Conservation (phyloP, 257 asterid species). For the Nicotiana tabacum region DNA sequence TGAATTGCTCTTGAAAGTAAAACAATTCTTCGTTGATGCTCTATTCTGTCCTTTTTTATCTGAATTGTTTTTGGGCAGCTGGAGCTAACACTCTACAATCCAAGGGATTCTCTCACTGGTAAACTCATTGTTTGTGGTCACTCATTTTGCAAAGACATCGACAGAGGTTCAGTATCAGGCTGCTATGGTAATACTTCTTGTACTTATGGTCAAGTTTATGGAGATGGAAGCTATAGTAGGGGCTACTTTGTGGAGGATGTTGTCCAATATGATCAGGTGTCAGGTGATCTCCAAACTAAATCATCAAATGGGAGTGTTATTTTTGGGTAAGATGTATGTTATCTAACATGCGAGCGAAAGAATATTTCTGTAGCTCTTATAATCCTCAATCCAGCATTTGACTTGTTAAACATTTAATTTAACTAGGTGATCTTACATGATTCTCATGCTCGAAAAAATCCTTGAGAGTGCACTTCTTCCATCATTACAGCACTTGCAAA, state of each 20-base stretch:
- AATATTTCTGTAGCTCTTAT: not conserved
- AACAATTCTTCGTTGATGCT: not conserved
- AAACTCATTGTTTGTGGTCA: constrained; percentile 52
- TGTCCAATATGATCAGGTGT: constrained; percentile 82
- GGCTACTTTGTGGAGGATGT: constrained; percentile 89
- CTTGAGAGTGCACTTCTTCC: not conserved
- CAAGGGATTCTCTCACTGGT: constrained; percentile 66
- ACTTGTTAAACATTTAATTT: not conserved
- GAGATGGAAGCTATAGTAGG: constrained; percentile 84
- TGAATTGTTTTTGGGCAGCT: constrained; percentile 42
- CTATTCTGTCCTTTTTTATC: not conserved
- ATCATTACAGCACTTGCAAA: not conserved
- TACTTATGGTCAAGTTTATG: constrained; percentile 71
- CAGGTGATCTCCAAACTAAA: constrained; percentile 88
- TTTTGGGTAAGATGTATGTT: constrained; percentile 66
- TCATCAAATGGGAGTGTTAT: constrained; percentile 84
- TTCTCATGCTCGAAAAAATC: not conserved
- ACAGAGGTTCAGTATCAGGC: constrained; percentile 39
- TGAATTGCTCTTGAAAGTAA: not conserved
- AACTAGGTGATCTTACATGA: not conserved
- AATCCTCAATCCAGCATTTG: not conserved
- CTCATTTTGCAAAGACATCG: constrained; percentile 62
- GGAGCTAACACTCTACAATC: constrained; percentile 75
- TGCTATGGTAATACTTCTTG: constrained; percentile 76
- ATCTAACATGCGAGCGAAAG: not conserved